Percentiles rank a stretch among this genome's conserved stretches.
Evolutionary conservation across 805 yeast genomes (phyloP).

Genomic region (Wickerhamomyces canadensis): DNA sequence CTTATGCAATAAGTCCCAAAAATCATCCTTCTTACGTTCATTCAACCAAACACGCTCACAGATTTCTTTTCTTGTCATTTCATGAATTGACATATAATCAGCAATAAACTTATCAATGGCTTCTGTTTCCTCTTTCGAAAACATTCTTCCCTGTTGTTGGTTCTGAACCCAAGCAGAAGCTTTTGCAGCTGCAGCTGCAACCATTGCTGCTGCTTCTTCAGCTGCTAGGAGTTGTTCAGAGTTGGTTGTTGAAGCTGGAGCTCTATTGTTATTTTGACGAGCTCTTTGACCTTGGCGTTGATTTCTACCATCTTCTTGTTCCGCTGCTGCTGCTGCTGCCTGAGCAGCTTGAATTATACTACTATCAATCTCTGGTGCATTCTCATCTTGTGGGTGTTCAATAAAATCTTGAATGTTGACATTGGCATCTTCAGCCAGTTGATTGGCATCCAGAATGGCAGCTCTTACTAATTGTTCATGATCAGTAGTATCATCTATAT

Average conservation of each 20-base stretch:
- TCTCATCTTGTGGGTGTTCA: constrained; percentile 20
- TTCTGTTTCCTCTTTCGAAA: constrained; percentile 58
- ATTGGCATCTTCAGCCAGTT: constrained; percentile 43
- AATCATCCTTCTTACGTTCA: constrained; percentile 78
- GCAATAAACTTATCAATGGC: constrained; percentile 70
- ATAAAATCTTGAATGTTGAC: constrained; percentile 28
- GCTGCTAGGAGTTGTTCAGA: background rate
- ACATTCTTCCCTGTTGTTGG: constrained; percentile 29
- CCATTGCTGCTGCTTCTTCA: constrained; percentile 33
- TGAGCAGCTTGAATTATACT: constrained; percentile 24
- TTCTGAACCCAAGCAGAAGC: constrained; percentile 29
- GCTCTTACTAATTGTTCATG: constrained; percentile 66
- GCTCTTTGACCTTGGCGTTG: background rate
- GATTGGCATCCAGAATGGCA: constrained; percentile 64
- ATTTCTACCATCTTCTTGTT: constrained; percentile 13
- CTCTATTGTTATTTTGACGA: background rate
- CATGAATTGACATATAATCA: constrained; percentile 61
- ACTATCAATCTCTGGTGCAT: constrained; percentile 9
- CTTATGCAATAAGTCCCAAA: constrained; percentile 79
- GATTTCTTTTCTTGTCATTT: constrained; percentile 58
- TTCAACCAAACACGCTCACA: constrained; percentile 86
- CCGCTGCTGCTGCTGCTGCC: constrained; percentile 21
- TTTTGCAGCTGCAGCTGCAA: constrained; percentile 38
- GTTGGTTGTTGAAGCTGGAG: background rate
- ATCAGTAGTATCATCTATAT: constrained; percentile 40